Evolutionary conservation across 2,329 filamentous ascomycete species (phyloP).

Genomic region (Rosellinia necatrix): DNA sequence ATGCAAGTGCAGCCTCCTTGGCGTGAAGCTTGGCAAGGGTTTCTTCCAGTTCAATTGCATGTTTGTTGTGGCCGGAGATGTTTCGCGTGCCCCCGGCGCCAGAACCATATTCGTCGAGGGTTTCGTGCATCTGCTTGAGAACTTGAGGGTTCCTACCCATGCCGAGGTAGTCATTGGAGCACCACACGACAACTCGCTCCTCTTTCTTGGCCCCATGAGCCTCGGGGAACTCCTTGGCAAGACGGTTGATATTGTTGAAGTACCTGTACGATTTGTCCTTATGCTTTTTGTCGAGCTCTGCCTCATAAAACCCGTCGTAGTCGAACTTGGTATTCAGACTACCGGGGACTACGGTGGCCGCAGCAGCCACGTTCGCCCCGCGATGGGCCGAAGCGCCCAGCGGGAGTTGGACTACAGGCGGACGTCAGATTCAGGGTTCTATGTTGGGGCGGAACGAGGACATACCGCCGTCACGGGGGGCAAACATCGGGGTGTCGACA

Average conservation of each 20-base stretch:
- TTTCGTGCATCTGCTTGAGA: conserved; percentile 90
- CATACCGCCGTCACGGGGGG: conserved; percentile 56
- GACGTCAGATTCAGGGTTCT: conserved; percentile 26
- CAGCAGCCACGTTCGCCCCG: conserved; percentile 36
- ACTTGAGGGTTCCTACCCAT: conserved; percentile 94
- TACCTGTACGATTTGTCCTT: conserved; percentile 99
- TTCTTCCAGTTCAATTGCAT: conserved; percentile 82
- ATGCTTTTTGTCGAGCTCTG: conserved; percentile 96
- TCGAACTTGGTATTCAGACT: conserved; percentile 68
- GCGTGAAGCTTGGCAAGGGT: conserved; percentile 86
- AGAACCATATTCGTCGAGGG: conserved; percentile 90
- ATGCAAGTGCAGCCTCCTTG: conserved; percentile 90
- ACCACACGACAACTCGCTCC: conserved; percentile 95
- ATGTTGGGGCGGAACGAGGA: not conserved
- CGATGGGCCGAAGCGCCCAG: conserved; percentile 39
- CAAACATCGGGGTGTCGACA: conserved; percentile 64
- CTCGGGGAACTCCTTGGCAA: conserved; percentile 93
- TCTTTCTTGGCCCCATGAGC: conserved; percentile 86
- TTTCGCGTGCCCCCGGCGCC: conserved; percentile 96
- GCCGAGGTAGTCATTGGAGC: conserved; percentile 97
- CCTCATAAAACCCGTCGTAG: conserved; percentile 86
- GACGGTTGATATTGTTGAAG: conserved; percentile 99
- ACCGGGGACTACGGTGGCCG: conserved; percentile 34
- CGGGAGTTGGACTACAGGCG: conserved; percentile 42
- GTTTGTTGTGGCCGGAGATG: conserved; percentile 96